Conservation (phyloP, 768 basidiomycete genomes). For the Cystofilobasidium ferigula region DNA sequence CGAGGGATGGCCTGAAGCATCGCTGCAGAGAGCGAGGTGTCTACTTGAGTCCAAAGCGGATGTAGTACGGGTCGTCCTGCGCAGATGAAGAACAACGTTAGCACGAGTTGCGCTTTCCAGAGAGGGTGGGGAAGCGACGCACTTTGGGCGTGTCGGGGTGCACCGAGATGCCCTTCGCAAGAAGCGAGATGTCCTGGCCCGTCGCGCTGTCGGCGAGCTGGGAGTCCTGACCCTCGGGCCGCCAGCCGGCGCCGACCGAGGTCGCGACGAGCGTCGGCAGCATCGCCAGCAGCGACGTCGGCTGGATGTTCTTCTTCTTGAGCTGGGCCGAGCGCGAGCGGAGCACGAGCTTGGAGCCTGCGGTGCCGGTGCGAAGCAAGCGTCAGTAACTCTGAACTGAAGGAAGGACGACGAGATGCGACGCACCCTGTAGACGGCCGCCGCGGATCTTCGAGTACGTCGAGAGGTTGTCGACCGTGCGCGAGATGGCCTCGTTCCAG, state of each 20-base stretch:
- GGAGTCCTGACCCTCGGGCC: constrained; percentile 47
- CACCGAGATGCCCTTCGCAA: constrained; percentile 1
- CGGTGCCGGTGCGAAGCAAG: no score
- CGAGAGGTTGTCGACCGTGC: constrained; percentile 73
- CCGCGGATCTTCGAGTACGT: constrained; percentile 77
- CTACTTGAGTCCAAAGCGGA: constrained; percentile 10
- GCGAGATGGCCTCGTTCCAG: constrained; percentile 69
- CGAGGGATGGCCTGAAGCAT: no score
- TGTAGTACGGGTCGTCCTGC: constrained; percentile 4
- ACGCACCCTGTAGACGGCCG: constrained; percentile 73
- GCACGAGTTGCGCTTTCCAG: no score
- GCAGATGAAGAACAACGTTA: no score
- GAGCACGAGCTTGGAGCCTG: constrained; percentile 32
- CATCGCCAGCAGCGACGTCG: constrained; percentile 61
- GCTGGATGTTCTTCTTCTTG: constrained; percentile 39
- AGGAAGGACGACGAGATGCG: constrained; percentile 47
- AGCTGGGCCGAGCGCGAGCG: constrained; percentile 57
- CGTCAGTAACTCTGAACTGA: background rate
- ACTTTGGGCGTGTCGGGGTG: constrained; percentile 17
- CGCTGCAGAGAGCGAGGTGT: no score
- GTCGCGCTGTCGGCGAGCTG: constrained; percentile 44
- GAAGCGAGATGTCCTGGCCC: background rate
- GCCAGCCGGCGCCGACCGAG: constrained; percentile 59
- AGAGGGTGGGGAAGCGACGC: no score
- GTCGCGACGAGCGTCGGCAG: constrained; percentile 62